Conservation (phyloP, 768 basidiomycete species). For the Baorangia bicolor region DNA sequence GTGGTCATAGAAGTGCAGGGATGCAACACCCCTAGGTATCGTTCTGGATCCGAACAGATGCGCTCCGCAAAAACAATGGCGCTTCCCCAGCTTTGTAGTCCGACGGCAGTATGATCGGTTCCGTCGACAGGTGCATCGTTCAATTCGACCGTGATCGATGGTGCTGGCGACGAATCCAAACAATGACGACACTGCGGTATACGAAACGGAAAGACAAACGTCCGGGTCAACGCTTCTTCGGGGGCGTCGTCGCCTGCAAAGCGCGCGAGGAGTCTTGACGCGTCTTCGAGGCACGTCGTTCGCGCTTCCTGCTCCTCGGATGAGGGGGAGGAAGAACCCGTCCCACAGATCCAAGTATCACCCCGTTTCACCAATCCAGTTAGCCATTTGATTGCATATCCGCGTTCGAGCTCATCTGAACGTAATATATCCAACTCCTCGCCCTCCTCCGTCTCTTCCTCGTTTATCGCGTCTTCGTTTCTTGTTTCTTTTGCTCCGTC, state of each 20-base stretch:
- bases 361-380: slow-evolving; percentile 66
- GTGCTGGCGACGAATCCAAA: background rate
- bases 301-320: slow-evolving; percentile 42
- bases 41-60: slow-evolving; percentile 49
- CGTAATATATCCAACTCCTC: slow-evolving; percentile 48
- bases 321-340: slow-evolving; percentile 19
- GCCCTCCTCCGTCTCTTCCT: background rate
- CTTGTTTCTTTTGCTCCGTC: slow-evolving; percentile 12
- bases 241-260: slow-evolving; percentile 46
- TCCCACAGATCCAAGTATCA: slow-evolving; percentile 44
- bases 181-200: slow-evolving; percentile 1
- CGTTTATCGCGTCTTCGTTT: slow-evolving; percentile 8
- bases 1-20: background rate
- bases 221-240: slow-evolving; percentile 46
- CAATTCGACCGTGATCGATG: slow-evolving; percentile 49
- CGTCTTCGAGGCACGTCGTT: slow-evolving; percentile 50
- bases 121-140: slow-evolving; percentile 66
- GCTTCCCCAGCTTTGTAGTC: slow-evolving; percentile 84
- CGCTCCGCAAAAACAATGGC: slow-evolving; percentile 68
- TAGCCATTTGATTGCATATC: slow-evolving; percentile 71
- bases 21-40: slow-evolving; percentile 35
- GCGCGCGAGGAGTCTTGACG: slow-evolving; percentile 53
- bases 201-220: slow-evolving; percentile 47
- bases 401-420: slow-evolving; percentile 64
- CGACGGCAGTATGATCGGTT: slow-evolving; percentile 75